Conservation (phyloP, 1,139 yeast genomes). For the Sugiyamaella castrensis region DNA sequence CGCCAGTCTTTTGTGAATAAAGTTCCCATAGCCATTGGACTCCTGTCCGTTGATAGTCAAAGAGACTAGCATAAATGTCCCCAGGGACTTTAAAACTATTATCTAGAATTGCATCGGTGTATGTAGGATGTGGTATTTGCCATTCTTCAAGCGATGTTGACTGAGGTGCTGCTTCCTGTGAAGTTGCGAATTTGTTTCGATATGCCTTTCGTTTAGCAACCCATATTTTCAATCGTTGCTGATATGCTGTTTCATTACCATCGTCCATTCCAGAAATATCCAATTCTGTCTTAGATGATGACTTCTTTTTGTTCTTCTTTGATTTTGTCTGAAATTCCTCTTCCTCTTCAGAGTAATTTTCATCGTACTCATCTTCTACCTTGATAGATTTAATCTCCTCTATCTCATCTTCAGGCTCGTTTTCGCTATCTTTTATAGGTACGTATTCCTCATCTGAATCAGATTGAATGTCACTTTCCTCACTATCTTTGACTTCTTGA, state of each 20-base stretch:
- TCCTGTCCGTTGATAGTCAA: conserved; percentile 92
- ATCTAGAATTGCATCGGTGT: conserved; percentile 71
- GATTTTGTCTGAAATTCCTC: conserved; percentile 16
- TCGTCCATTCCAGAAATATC: conserved; percentile 54
- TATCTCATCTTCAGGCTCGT: conserved; percentile 28
- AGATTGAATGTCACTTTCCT: conserved; percentile 18
- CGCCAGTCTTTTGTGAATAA: conserved; percentile 83
- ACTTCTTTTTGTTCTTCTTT: neutral
- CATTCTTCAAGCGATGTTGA: conserved; percentile 51
- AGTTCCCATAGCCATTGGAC: conserved; percentile 73
- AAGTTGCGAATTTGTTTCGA: conserved; percentile 20
- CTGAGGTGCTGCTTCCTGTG: conserved; percentile 22
- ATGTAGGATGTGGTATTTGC: conserved; percentile 71
- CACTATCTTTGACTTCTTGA: neutral
- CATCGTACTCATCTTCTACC: conserved; percentile 29
- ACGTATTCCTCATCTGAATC: conserved; percentile 3
- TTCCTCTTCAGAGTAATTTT: conserved; percentile 24
- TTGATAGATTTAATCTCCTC: conserved; percentile 27
- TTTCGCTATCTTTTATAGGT: conserved; percentile 16
- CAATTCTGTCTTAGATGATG: neutral
- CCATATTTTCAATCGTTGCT: conserved; percentile 62
- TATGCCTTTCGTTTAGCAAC: conserved; percentile 37
- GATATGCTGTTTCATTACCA: conserved; percentile 68
- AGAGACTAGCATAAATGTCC: conserved; percentile 79
- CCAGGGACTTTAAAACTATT: conserved; percentile 78